phyloP scores from a whole-genome alignment of 2,329 filamentous ascomycete genomes.

The Daldinia eschscholtzii region DNA sequence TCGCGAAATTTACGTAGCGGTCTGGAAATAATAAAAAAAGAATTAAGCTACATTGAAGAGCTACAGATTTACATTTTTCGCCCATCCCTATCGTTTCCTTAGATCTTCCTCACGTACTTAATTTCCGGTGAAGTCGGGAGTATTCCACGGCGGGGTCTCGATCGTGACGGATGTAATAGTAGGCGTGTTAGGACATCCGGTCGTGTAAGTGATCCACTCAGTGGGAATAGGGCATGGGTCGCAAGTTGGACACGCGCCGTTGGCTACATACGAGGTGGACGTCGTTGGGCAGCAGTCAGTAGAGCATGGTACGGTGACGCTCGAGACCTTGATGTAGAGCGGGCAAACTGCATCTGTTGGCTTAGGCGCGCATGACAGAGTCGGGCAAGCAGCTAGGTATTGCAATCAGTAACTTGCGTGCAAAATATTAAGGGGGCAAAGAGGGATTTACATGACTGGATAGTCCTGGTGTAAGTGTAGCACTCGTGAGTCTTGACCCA shows the following conservation, averaged over 20 bases:
- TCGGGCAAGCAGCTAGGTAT: conserved; percentile 46
- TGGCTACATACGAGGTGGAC: conserved; percentile 44
- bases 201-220: conserved; percentile 49
- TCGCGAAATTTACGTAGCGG: conserved; percentile 17
- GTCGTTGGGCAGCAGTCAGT: conserved; percentile 57
- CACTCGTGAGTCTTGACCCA: conserved; percentile 44
- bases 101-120: conserved; percentile 6
- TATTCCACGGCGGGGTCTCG: conserved; percentile 42
- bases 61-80: conserved; percentile 18
- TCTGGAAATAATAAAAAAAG: conserved; percentile 20
- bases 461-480: conserved; percentile 45
- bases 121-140: background rate
- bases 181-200: conserved; percentile 44
- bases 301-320: conserved; percentile 53
- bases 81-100: background rate
- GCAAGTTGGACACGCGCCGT: conserved; percentile 47
- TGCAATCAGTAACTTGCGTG: conserved; percentile 26
- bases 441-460: conserved; percentile 41
- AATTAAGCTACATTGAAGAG: conserved; percentile 41
- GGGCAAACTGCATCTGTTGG: conserved; percentile 50
- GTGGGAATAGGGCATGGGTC: conserved; percentile 48
- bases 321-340: conserved; percentile 51
- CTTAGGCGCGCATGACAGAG: conserved; percentile 40
- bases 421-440: conserved; percentile 17
- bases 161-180: conserved; percentile 41